Evolutionary conservation across 805 yeast genomes (phyloP).

Genomic region (Yarrowia yakushimensis): DNA sequence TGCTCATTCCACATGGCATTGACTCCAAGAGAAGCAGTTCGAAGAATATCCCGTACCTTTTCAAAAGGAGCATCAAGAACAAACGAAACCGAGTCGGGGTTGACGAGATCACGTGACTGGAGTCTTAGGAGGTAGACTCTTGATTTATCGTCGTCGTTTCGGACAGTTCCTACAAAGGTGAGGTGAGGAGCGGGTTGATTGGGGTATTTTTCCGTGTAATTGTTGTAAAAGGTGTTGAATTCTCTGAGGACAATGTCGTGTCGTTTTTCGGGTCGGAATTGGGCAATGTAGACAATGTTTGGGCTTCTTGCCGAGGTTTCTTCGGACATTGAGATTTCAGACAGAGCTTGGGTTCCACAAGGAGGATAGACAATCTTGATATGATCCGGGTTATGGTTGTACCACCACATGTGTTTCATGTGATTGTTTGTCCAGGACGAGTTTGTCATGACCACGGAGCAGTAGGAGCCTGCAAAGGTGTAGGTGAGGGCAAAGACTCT

Average conservation of each 20-base stretch:
- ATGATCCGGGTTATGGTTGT: constrained; percentile 40
- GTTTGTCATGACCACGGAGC: constrained; percentile 66
- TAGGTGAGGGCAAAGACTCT: constrained; percentile 58
- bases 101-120: constrained; percentile 46
- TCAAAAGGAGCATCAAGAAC: constrained; percentile 71
- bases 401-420: constrained; percentile 60
- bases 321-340: constrained; percentile 33
- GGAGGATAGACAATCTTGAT: constrained; percentile 77
- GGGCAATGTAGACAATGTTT: constrained; percentile 67
- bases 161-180: constrained; percentile 78
- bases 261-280: constrained; percentile 92
- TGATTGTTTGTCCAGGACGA: constrained; percentile 92
- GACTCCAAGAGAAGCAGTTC: constrained; percentile 65
- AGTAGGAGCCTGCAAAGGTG: constrained; percentile 60
- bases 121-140: constrained; percentile 51
- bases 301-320: constrained; percentile 30
- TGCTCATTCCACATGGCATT: constrained; percentile 99
- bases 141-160: constrained; percentile 61
- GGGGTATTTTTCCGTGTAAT: constrained; percentile 30
- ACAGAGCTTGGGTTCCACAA: constrained; percentile 64
- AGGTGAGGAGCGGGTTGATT: constrained; percentile 48
- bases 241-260: constrained; percentile 67
- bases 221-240: constrained; percentile 52
- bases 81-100: constrained; percentile 46
- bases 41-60: constrained; percentile 53